Evolutionary conservation across 2,329 filamentous ascomycete species (phyloP), one percentile per base, ranked within the genome.

Genomic region (Penicillium sp.): DNA sequence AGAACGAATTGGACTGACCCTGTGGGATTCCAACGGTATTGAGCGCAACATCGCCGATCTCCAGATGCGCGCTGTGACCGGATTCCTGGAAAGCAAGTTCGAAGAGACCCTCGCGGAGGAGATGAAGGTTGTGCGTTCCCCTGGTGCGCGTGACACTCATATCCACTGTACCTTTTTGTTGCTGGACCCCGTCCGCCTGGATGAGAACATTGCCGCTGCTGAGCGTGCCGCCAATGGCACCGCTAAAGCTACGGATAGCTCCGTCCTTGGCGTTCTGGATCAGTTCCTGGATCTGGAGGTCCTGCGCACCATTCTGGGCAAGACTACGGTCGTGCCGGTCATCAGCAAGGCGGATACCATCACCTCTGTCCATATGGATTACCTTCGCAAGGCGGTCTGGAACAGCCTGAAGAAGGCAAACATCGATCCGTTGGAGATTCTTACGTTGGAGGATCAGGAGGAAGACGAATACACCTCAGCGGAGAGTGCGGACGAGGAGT

Each of bases 61-160:
- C 61, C 94, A 99, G 75, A 81, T 99, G 62, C 87, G 92, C 57
- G 91, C 96, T 71, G 92, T 97, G 80, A 88, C 89, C 29, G 83
- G 88, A 8, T 99, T 99, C 77, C 80, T 99, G 55, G 94, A 99
- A 79, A 93, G 89, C 79, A 97, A 97, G 75, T 99, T 99, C 65
- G 93, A 99, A 73, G 94, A 99, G 69, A 97, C 94, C 0, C 96
- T 99, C 71, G 86, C 86, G 45, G 94, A 99, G 76, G 94, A 99
- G 79, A 96, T 96, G 83, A 97, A 97, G 79, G 92, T 99, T 43
- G 83, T 97, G 58, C 89, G 94, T 67, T 92, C 92, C 49, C 93
- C 94, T 23, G 93, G 92, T 52, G 89, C 91, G 61, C 90, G 92
- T 71, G 94, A 99, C 78, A 97, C 93, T 47, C 94, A 99, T 73